Evolutionary conservation across 2,329 filamentous ascomycete species (phyloP), one percentile per base, ranked within the genome.

Genomic region (Cercospora zeina): DNA sequence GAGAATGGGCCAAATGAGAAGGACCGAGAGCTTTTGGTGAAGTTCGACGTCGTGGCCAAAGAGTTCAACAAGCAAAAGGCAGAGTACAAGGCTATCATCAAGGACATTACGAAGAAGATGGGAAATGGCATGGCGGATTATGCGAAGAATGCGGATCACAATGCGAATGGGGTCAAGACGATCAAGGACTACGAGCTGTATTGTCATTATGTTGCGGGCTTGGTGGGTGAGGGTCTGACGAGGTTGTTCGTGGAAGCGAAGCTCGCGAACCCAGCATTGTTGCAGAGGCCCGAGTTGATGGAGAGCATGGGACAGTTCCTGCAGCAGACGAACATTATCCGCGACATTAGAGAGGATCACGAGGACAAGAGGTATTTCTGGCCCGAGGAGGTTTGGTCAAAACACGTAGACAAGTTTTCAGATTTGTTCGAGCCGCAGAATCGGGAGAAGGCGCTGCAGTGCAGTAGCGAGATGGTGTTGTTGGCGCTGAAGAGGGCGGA

Each of bases 61-160:
- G 93, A 99, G 82, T 90, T 93, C 77, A 91, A 90, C 81, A 89
- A 90, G 78, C 82, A 96, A 77, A 96, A 97, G 81, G 85, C 87
- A 54, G 85, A 85, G 60, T 97, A 99, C 79, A 85, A 84, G 76
- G 85, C 82, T 6, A 93, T 97, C 73, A 95, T 99, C 78, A 88
- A 89, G 77, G 93, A 97, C 71, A 96, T 97, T 73, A 91, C 92
- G 33, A 81, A 87, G 73, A 90, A 91, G 79, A 99, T 99, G 95
- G 93, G 93, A 67, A 93, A 97, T 73, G 95, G 95, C 69, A 99
- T 99, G 95, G 95, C 95, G 30, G 93, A 99, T 78, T 99, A 96
- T 75, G 90, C 86, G 42, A 82, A 89, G 69, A 95, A 96, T 71
- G 88, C 90, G 13, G 90, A 95, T 70, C 84, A 89, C 77, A 69